These are phyloP conservation scores for Rubroshorea leprosula DNA, from an alignment of 345 rosid species.

Conservation along the genomic window DNA sequence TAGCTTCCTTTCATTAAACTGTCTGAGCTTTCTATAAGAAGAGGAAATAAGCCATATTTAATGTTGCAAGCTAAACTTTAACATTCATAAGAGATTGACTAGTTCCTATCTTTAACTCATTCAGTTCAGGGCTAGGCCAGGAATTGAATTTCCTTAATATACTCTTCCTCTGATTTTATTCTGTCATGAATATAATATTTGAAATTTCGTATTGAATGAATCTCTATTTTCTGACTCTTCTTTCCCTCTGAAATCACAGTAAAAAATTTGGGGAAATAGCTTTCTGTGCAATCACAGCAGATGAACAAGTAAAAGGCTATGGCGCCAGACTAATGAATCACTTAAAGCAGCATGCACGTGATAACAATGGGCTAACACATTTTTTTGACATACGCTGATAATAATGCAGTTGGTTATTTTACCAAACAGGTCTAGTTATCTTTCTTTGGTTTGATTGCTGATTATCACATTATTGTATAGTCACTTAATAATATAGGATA, in stretches of 20 bases:
- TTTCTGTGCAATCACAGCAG: constrained; percentile 98
- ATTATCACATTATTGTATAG: background rate
- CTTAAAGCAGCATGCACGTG: constrained; percentile 93
- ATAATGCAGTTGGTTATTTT: constrained; percentile 98
- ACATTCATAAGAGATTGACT: background rate
- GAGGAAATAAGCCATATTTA: background rate
- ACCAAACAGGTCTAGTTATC: constrained; percentile 68
- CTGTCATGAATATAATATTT: background rate
- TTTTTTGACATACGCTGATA: constrained; percentile 97
- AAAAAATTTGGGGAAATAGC: constrained; percentile 99
- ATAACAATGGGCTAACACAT: constrained; percentile 92
- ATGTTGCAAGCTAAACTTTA: background rate
- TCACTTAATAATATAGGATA: background rate
- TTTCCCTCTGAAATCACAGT: constrained; percentile 32
- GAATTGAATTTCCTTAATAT: background rate
- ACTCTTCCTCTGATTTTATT: background rate
- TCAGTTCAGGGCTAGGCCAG: background rate
- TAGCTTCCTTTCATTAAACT: background rate
- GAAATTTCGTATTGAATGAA: background rate
- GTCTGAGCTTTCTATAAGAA: background rate
- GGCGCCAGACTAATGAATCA: constrained; percentile 99
- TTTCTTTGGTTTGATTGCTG: constrained; percentile 8
- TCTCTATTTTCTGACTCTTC: background rate
- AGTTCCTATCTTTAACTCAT: background rate
- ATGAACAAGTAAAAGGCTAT: constrained; percentile 99